Evolutionary conservation across 2,329 filamentous ascomycete species (phyloP).

Genomic region (Sclerotinia nivalis): DNA sequence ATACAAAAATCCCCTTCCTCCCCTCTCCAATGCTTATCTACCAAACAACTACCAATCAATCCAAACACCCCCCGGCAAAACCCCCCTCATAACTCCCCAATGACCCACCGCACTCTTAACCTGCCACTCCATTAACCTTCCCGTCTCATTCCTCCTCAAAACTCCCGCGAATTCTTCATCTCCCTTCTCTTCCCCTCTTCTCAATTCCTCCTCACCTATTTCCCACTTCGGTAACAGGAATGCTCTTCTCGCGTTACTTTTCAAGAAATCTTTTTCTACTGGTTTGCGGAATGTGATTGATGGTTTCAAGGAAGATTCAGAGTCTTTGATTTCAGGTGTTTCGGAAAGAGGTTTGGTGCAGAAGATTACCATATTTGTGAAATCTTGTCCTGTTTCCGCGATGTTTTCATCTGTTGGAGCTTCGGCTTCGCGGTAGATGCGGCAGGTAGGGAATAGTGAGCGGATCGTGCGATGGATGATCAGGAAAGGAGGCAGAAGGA

Average conservation of each 20-base stretch:
- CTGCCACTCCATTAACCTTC: constrained; percentile 69
- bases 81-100: constrained; percentile 88
- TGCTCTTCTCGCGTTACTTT: constrained; percentile 66
- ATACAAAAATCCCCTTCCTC: not conserved
- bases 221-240: constrained; percentile 75
- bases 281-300: constrained; percentile 67
- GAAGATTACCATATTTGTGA: constrained; percentile 96
- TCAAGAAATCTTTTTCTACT: constrained; percentile 64
- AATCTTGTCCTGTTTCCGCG: constrained; percentile 60
- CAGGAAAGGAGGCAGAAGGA: constrained; percentile 71
- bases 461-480: constrained; percentile 82
- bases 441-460: constrained; percentile 82
- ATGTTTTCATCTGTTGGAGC: constrained; percentile 51
- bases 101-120: constrained; percentile 76
- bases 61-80: constrained; percentile 79
- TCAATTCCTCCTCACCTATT: constrained; percentile 46
- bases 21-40: not conserved
- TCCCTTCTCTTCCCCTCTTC: constrained; percentile 42
- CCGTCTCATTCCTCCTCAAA: constrained; percentile 63
- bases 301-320: constrained; percentile 27
- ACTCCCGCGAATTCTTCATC: constrained; percentile 46
- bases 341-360: constrained; percentile 52
- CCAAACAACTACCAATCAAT: constrained; percentile 69
- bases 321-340: not conserved
- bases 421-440: constrained; percentile 80